Base-by-base conservation (phyloP, 1,284 basidiomycete genomes). In the Gomphus bonarii region DNA sequence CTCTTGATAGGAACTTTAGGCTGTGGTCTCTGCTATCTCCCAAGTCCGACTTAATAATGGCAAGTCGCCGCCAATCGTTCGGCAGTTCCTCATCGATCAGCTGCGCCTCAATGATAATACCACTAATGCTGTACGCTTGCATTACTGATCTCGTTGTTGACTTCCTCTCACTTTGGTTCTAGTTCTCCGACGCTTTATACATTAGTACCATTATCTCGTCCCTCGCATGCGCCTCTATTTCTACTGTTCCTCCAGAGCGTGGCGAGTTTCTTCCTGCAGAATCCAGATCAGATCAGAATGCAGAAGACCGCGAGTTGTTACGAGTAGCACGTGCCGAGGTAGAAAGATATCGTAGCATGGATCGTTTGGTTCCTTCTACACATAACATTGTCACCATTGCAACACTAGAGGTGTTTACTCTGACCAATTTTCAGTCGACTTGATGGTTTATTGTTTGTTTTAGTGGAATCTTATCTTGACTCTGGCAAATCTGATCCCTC, bases 71-170 rank as follows among this genome's bases (percentile, higher is more conserved):
- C 79, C 85, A 0, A 82, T 94, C 58, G 90, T 97, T n/a, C 83
- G 93, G 56, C 85, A 86, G 58, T 93, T 97, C 67, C 75, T 99
- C 46, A 85, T 97, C 62, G 92, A 97, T 66, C 83, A 97, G 62
- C 74, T 99, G 16, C 80, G 85, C 3, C 93, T 91, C 68, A 98
- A 99, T 68, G 95, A 98, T 71, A 99, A 98, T 67, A 94, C 92
- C 2, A 80, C 84, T 18, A 98, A 97, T 67, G 75, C 80, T 36
- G 91, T 94, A 63, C 67, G 88, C 30, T 75, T 28, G 20, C 33
- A 44, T 22, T 51, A 8, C 42, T 50, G 22, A n/a, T 11, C 25
- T 36, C 12, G 33, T 43, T 14, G 55, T 46, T 60, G 50, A 30
- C 44, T 50, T 54, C 31, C 54, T 68, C 35, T 65, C 49, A 54